Base-by-base conservation (phyloP, 2,329 filamentous ascomycete species). In the Elsinoe necatrix region DNA sequence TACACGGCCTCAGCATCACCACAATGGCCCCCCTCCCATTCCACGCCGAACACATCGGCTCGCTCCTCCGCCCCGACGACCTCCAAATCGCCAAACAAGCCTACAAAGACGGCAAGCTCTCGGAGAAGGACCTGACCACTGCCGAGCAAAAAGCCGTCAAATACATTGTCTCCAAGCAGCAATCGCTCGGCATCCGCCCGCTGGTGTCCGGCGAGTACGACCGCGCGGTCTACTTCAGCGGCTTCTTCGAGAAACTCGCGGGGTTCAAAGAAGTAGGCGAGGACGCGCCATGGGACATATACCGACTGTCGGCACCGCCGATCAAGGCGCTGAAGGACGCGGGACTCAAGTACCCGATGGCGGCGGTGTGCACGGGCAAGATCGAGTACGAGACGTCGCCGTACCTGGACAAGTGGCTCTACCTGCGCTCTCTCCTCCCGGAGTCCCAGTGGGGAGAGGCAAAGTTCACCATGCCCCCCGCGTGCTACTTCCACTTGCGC, bases 41-140 rank as follows among this genome's bases (percentile, higher is more conserved):
- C 71, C 79, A 86, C 66, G 84, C 84, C 59, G 86, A 89, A 72
- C 86, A 89, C 63, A 79, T 87, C 61, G 86, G 86, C 54, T 88
- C 85, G 14, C 75, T 89, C 48, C 80, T 88, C 58, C 82, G 85
- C 29, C 84, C 85, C 0, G 69, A 80, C 54, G 71, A 78, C 54
- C 77, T 89, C 23, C 75, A 86, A 12, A 74, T 80, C 47, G 79
- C 80, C 48, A 77, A 85, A 69, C 73, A 77, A 61, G 68, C 78
- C 66, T 69, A 77, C 58, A 75, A 84, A 61, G 78, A 81, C 56
- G 80, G 80, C 58, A 72, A 79, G 62, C 67, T 77, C 41, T 71
- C 75, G 6, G 66, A 75, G 51, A 73, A 79, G n/a, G 77, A 84
- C 59, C 77, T 90, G 8, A 73, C 73, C 1, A 74, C 75, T 1